These are phyloP conservation scores for Scedosporium apiospermum DNA, from an alignment of 2,329 filamentous ascomycete species.

Conservation along the genomic window DNA sequence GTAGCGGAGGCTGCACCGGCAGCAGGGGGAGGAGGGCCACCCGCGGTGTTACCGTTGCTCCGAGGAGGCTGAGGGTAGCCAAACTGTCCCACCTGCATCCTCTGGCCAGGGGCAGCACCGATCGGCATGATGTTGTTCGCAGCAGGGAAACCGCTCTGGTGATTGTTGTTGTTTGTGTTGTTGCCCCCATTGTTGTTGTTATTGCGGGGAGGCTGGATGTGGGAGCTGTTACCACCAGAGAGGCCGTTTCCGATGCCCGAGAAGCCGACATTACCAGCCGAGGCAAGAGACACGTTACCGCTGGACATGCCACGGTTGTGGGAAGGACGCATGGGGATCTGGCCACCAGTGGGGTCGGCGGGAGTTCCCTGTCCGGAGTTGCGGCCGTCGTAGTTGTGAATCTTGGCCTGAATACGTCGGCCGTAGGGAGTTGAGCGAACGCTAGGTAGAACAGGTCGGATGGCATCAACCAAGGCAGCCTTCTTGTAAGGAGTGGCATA, in stretches of 20 bases:
- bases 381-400: constrained; percentile 51
- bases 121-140: constrained; percentile 1
- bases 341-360: constrained; percentile 42
- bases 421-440: constrained; percentile 92
- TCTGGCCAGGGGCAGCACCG: not conserved
- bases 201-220: not conserved
- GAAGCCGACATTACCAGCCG: constrained; percentile 19
- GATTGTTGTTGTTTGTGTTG: constrained; percentile 4
- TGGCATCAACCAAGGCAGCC: constrained; percentile 66
- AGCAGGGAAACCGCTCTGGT: constrained; percentile 1
- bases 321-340: constrained; percentile 35
- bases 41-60: constrained; percentile 13
- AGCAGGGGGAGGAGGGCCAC: constrained; percentile 21
- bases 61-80: constrained; percentile 3
- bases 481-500: constrained; percentile 68
- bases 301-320: constrained; percentile 33
- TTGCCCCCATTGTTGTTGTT: constrained; percentile 1
- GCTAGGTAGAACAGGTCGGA: constrained; percentile 73
- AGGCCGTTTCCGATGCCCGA: constrained; percentile 16
- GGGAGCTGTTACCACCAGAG: constrained; percentile 3
- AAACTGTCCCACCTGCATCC: constrained; percentile 1
- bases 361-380: constrained; percentile 42
- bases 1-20: constrained; percentile 21
- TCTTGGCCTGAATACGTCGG: constrained; percentile 85
- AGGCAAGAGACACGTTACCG: constrained; percentile 24